A percentile compares a stretch with the other conserved stretches of the same genome.
Conservation (phyloP, 306 rosid species). For the Crataegus laevigata region DNA sequence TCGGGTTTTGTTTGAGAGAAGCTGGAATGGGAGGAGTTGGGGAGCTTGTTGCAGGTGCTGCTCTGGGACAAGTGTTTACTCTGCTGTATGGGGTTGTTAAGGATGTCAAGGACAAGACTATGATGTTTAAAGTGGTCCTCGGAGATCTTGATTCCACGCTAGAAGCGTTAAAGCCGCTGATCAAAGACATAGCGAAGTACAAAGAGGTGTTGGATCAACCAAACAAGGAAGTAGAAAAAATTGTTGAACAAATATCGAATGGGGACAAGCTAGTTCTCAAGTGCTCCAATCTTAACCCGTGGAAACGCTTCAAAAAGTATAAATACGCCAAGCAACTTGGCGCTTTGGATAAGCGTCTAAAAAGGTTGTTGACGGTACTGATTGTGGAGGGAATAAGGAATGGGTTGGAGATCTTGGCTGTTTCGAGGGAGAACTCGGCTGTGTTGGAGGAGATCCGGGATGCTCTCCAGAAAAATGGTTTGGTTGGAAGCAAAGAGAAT, state of each 20-base stretch:
- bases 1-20: background rate
- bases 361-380: constrained; percentile 10
- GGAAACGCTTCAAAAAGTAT: constrained; percentile 17
- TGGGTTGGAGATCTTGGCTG: background rate
- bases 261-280: constrained; percentile 26
- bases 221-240: constrained; percentile 2
- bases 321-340: constrained; percentile 25
- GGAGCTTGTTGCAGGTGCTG: constrained; percentile 5
- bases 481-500: background rate
- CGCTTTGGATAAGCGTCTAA: constrained; percentile 16
- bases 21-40: background rate
- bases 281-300: constrained; percentile 22
- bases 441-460: background rate
- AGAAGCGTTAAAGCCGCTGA: constrained; percentile 2
- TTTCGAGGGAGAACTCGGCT: background rate
- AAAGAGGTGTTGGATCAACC: constrained; percentile 19
- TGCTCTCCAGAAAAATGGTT: too few species aligned
- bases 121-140: constrained; percentile 18
- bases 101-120: constrained; percentile 11
- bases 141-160: constrained; percentile 10
- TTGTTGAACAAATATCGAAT: background rate
- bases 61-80: constrained; percentile 18
- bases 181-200: constrained; percentile 9
- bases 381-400: constrained; percentile 9
- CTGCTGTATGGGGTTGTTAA: constrained; percentile 8